Evolutionary conservation across 306 rosid species (phyloP), one percentile per base, ranked within the genome.

Genomic region (Lathyrus oleraceus): DNA sequence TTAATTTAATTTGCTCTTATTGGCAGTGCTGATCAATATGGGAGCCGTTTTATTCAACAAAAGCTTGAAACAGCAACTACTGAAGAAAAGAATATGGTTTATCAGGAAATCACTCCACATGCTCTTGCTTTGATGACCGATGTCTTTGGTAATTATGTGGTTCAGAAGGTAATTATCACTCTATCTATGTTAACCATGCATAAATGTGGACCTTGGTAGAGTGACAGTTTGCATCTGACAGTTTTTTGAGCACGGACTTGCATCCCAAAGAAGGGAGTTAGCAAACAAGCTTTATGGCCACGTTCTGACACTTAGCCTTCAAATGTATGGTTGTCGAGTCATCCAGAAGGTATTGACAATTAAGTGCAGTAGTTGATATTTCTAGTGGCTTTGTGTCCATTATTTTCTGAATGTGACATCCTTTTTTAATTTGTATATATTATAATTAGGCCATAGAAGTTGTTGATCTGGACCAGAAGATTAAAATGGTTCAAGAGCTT

Each of bases 241-340:
- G 98, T 94, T 94, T 79, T 94, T 94, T 73, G 99, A 94, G 92
- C 97, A 94, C 14, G 97, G 99, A 73, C 92, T 88, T 81, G 68
- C 86, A n/a, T 23, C 89, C 64, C 97, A 94, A 72, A 87, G 88
- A 85, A 87, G 96, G 80, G 99, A 94, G 72, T 82, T 94, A 77
- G 96, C 96, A 61, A 87, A 94, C 87, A 83, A 94, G 65, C 96
- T 94, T 62, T 67, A 81, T 14, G 83, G 86, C 27, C 96, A 94
- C 64, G 96, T 94, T 57, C 88, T 94, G 75, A 81, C 91, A 1
- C 92, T 91, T 36, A 84, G 97, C 85, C 99, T 94, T 85, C 99
- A 94, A 77, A 94, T 94, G 99, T 91, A 94, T 83, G 99, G 99
- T 59, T 94, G 99, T 47, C 88, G 99, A 4, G 97, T 94, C 73